These are phyloP conservation scores for Bacidia gigantensis DNA, from an alignment of 495 filamentous ascomycete species.

Conservation along the genomic window DNA sequence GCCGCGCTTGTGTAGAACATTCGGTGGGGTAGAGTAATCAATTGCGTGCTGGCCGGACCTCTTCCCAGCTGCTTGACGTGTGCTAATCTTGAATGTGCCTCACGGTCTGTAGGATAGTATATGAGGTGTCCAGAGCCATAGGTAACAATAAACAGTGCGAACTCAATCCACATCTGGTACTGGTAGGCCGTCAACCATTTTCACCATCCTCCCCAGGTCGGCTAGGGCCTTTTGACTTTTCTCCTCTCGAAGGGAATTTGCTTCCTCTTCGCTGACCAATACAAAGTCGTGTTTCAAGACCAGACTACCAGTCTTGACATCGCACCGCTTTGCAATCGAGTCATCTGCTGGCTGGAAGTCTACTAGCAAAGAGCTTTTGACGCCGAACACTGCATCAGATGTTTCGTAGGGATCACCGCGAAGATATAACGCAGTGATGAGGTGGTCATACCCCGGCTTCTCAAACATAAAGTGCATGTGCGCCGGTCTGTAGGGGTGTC, in stretches of 20 bases:
- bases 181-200: constrained; percentile 70
- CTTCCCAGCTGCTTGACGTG: too few species aligned
- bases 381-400: constrained; percentile 85
- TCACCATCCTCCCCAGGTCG: constrained; percentile 56
- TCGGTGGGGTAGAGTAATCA: too few species aligned
- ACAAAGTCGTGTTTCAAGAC: constrained; percentile 62
- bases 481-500: constrained; percentile 71
- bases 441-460: constrained; percentile 68
- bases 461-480: constrained; percentile 96
- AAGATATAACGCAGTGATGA: constrained; percentile 84
- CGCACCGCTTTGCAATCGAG: constrained; percentile 44
- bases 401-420: constrained; percentile 78
- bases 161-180: constrained; percentile 54
- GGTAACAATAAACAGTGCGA: too few species aligned
- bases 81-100: too few species aligned
- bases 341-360: constrained; percentile 52
- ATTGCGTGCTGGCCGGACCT: too few species aligned
- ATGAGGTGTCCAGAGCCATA: too few species aligned
- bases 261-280: constrained; percentile 57
- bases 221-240: constrained; percentile 61
- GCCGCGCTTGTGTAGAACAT: too few species aligned
- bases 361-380: constrained; percentile 71
- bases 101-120: too few species aligned
- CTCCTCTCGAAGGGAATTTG: constrained; percentile 48
- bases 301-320: constrained; percentile 37